phyloP scores from a whole-genome alignment of 192 early-diverging fungal genomes.

The Backusella mclennaniae region DNA sequence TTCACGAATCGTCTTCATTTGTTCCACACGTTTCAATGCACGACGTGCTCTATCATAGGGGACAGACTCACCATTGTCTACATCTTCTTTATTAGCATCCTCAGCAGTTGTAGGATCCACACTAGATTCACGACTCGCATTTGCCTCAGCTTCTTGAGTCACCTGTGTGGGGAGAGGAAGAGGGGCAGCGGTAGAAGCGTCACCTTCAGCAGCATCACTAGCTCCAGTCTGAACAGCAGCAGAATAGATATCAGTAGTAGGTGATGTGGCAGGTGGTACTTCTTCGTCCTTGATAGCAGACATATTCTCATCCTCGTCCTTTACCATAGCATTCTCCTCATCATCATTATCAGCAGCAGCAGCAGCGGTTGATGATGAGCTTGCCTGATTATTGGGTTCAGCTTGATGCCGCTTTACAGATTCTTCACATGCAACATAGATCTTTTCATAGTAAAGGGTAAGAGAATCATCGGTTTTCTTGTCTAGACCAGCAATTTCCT shows the following conservation, averaged over 20 bases:
- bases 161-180: background rate
- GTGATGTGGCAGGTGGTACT: background rate
- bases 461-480: conserved; percentile 69
- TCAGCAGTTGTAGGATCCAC: conserved; percentile 36
- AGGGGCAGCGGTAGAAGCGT: background rate
- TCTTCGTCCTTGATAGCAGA: background rate
- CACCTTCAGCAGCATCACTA: conserved; percentile 3
- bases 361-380: background rate
- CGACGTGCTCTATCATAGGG: conserved; percentile 70
- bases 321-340: background rate
- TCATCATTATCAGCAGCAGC: background rate
- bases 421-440: conserved; percentile 60
- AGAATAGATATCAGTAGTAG: background rate
- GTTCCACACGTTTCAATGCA: conserved; percentile 64
- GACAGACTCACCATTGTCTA: conserved; percentile 46
- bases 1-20: conserved; percentile 68
- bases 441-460: conserved; percentile 59
- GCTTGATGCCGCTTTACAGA: conserved; percentile 40
- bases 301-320: background rate
- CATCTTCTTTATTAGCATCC: conserved; percentile 42
- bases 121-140: conserved; percentile 37
- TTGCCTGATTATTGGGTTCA: background rate
- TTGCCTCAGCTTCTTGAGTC: background rate
- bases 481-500: conserved; percentile 60
- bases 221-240: background rate